phyloP scores from a whole-genome alignment of 192 early-diverging fungal genomes.

The Coemansia sp. region DNA sequence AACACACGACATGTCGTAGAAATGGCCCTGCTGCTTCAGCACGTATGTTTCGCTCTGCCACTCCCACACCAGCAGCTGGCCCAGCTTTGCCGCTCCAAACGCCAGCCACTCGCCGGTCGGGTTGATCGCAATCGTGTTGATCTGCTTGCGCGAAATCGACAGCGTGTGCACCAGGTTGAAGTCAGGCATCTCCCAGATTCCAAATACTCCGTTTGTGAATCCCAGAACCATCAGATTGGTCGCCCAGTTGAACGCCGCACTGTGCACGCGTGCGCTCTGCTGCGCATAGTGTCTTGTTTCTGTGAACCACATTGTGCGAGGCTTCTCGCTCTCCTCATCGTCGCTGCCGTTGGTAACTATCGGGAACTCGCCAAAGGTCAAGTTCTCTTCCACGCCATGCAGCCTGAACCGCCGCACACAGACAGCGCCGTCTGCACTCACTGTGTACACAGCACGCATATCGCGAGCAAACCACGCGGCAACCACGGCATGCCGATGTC shows the following conservation, averaged over 20 bases:
- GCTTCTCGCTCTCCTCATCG: conserved; percentile 28
- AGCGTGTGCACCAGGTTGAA: conserved; percentile 94
- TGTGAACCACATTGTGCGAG: conserved; percentile 50
- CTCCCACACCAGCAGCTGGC: conserved; percentile 99
- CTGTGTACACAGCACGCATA: conserved; percentile 66
- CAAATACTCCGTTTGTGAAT: conserved; percentile 93
- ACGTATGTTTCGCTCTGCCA: conserved; percentile 99
- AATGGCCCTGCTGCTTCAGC: conserved; percentile 98
- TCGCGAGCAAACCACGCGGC: conserved; percentile 70
- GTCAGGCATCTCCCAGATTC: conserved; percentile 95
- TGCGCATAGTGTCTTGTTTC: conserved; percentile 76
- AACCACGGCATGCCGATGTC: conserved; percentile 81
- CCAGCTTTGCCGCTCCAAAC: conserved; percentile 86
- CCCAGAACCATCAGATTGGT: conserved; percentile 83
- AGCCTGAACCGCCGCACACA: conserved; percentile 71
- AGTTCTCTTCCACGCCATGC: conserved; percentile 56
- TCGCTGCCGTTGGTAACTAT: conserved; percentile 49
- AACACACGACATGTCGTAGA: conserved; percentile 87
- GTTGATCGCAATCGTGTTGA: conserved; percentile 87
- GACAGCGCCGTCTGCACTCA: conserved; percentile 85
- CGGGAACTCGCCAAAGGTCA: conserved; percentile 61
- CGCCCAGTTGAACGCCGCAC: conserved; percentile 71
- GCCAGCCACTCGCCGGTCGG: conserved; percentile 95
- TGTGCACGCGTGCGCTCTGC: conserved; percentile 75
- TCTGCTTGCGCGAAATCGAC: conserved; percentile 92